Percentiles rank a stretch among this genome's conserved stretches.
These are phyloP conservation scores for Cyberlindnera amylophila DNA, from an alignment of 805 yeast species.

Conservation along the genomic window DNA sequence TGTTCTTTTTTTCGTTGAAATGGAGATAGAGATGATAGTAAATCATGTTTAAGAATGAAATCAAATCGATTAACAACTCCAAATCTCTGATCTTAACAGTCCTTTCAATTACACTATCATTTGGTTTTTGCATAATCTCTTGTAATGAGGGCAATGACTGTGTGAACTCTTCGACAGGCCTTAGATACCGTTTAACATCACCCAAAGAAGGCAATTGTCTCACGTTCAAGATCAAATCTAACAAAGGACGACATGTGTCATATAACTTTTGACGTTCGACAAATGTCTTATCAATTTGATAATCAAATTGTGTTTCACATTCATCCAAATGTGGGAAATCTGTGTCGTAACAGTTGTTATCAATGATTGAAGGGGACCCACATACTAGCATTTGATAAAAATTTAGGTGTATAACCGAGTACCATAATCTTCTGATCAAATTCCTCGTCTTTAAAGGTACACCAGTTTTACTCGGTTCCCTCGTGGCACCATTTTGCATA, in stretches of 20 bases:
- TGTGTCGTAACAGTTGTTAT: constrained; percentile 20
- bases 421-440: constrained; percentile 26
- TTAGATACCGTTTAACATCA: constrained; percentile 8
- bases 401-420: constrained; percentile 19
- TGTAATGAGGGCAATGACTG: constrained; percentile 6
- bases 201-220: constrained; percentile 16
- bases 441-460: constrained; percentile 11
- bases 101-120: constrained; percentile 19
- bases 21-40: constrained; percentile 24
- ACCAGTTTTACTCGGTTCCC: constrained; percentile 23
- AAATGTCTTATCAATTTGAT: constrained; percentile 18
- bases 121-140: constrained; percentile 18
- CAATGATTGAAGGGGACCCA: constrained; percentile 26
- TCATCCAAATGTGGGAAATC: constrained; percentile 26
- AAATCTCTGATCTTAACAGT: constrained; percentile 13
- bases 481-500: constrained; percentile 19
- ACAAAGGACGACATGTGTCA: constrained; percentile 17
- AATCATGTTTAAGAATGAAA: constrained; percentile 19
- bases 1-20: constrained; percentile 16
- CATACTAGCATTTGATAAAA: constrained; percentile 19
- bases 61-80: constrained; percentile 10
- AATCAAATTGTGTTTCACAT: constrained; percentile 20
- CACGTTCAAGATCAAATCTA: constrained; percentile 19
- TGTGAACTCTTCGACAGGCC: constrained; percentile 14
- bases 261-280: constrained; percentile 13